Conservation (phyloP, 2,329 filamentous ascomycete species). For the Beauveria sp. region DNA sequence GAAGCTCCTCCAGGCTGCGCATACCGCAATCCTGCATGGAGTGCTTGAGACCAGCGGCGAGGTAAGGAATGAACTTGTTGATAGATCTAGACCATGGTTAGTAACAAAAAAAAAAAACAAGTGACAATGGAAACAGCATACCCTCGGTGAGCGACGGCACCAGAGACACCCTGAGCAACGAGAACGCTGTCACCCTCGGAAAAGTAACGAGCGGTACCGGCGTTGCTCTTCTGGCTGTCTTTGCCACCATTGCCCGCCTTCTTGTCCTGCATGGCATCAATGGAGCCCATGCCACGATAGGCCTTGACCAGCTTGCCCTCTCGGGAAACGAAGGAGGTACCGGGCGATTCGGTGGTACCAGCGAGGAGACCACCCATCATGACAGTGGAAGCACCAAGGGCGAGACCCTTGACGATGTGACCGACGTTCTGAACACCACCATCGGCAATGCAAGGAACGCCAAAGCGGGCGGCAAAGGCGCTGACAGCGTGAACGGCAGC, state of each 20-base stretch:
- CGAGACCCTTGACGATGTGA: conserved; percentile 96
- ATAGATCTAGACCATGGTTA: conserved; percentile 54
- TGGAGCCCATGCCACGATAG: conserved; percentile 97
- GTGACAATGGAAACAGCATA: conserved; percentile 24
- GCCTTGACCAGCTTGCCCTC: conserved; percentile 98
- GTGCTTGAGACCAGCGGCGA: conserved; percentile 93
- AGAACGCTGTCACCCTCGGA: conserved; percentile 92
- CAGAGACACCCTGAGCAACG: conserved; percentile 93
- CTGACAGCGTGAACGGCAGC: conserved; percentile 87
- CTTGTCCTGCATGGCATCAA: conserved; percentile 99
- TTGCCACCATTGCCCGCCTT: conserved; percentile 72
- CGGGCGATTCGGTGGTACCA: conserved; percentile 94
- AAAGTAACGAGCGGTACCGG: conserved; percentile 96
- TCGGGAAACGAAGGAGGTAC: conserved; percentile 90
- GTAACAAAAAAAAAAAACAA: conserved; percentile 11
- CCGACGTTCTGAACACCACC: conserved; percentile 97
- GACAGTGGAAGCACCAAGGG: conserved; percentile 86
- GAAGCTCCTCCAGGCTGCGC: conserved; percentile 69
- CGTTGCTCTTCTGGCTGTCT: conserved; percentile 75
- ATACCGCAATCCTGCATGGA: conserved; percentile 92
- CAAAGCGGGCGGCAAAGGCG: conserved; percentile 82
- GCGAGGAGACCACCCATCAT: conserved; percentile 99
- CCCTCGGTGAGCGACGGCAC: conserved; percentile 70
- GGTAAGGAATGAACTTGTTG: conserved; percentile 92
- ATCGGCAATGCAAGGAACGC: conserved; percentile 95